Percentiles rank a stretch among this genome's conserved stretches.
Conservation (phyloP, 1,139 yeast species). For the Dujonia santamariae region DNA sequence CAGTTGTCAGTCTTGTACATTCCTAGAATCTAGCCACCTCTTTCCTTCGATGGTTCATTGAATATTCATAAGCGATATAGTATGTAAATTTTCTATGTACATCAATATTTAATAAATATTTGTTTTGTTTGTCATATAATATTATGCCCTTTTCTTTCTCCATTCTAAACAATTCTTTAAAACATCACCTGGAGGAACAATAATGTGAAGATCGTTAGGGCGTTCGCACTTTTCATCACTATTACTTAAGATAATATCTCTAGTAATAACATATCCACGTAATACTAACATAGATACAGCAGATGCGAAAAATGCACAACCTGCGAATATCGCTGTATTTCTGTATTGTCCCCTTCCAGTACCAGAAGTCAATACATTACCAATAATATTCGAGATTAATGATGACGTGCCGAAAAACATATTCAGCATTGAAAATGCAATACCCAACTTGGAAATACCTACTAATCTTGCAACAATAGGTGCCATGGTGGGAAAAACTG, state of each 20-base stretch:
- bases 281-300: constrained; percentile 33
- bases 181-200: constrained; percentile 8
- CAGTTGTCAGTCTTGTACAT: no score
- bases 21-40: no score
- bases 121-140: no score
- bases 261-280: constrained; percentile 48
- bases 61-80: no score
- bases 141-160: constrained; percentile 10
- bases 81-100: no score
- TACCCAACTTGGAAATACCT: constrained; percentile 48
- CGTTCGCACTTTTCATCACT: background rate
- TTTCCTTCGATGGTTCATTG: no score
- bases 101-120: no score
- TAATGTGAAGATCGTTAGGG: constrained; percentile 2
- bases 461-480: constrained; percentile 35
- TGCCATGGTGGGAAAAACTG: constrained; percentile 27
- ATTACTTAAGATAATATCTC: constrained; percentile 28
- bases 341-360: constrained; percentile 36
- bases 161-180: constrained; percentile 9
- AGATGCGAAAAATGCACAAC: constrained; percentile 45
- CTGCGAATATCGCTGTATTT: constrained; percentile 53
- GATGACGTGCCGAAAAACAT: constrained; percentile 44
- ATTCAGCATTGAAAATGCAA: constrained; percentile 50
- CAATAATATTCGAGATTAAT: constrained; percentile 51
- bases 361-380: constrained; percentile 41